These are phyloP conservation scores for Aspergillus hancockii DNA, from an alignment of 495 filamentous ascomycete genomes.

Conservation along the genomic window DNA sequence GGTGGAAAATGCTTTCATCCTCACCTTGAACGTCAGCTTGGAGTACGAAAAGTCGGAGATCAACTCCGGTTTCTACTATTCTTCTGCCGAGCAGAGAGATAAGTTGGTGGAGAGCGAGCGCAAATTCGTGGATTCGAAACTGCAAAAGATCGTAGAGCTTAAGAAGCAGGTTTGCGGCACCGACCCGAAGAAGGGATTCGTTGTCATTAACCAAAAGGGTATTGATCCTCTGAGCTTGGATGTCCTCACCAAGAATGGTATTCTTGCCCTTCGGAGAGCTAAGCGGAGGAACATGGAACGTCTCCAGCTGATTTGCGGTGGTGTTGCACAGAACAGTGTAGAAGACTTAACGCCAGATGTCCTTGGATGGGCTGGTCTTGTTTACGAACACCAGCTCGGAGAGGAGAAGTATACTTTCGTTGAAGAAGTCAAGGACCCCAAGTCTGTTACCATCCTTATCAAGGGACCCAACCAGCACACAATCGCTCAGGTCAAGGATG, in stretches of 20 bases:
- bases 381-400: slow-evolving; percentile 96
- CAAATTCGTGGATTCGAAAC: slow-evolving; percentile 92
- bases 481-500: slow-evolving; percentile 93
- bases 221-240: slow-evolving; percentile 96
- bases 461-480: slow-evolving; percentile 97
- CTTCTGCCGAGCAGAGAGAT: slow-evolving; percentile 90
- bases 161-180: slow-evolving; percentile 97
- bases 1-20: slow-evolving; percentile 91
- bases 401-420: slow-evolving; percentile 99
- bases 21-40: slow-evolving; percentile 93
- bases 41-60: slow-evolving; percentile 99
- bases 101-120: slow-evolving; percentile 98
- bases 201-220: slow-evolving; percentile 98
- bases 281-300: slow-evolving; percentile 99
- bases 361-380: slow-evolving; percentile 92
- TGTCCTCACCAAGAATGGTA: slow-evolving; percentile 95
- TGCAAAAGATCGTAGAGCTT: slow-evolving; percentile 96
- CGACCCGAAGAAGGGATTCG: slow-evolving; percentile 93
- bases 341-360: slow-evolving; percentile 87
- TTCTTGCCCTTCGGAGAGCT: slow-evolving; percentile 87
- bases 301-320: slow-evolving; percentile 90
- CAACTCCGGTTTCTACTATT: slow-evolving; percentile 99
- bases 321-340: slow-evolving; percentile 89
- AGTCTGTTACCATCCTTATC: slow-evolving; percentile 97
- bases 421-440: slow-evolving; percentile 97